These are phyloP conservation scores for Uronychia setigera DNA, from an alignment of 73 alveolate genomes.

Conservation along the genomic window DNA sequence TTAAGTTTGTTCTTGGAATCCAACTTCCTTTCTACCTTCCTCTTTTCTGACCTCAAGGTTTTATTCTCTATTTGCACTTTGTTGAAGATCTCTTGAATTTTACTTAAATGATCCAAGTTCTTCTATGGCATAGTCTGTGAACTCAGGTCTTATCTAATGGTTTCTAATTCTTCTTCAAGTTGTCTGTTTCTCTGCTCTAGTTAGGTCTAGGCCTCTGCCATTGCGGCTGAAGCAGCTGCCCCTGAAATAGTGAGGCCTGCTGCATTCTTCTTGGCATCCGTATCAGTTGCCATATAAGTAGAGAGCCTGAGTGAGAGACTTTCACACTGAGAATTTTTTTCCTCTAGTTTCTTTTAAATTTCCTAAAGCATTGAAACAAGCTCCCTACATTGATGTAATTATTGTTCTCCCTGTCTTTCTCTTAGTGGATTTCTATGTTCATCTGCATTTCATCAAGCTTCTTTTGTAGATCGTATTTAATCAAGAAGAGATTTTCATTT, in stretches of 20 bases:
- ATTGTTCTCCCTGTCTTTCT: constrained; percentile 1
- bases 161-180: constrained; percentile 17
- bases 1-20: constrained; percentile 35
- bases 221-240: constrained; percentile 8
- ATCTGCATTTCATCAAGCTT: constrained; percentile 8
- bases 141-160: constrained; percentile 3
- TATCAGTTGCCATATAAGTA: constrained; percentile 21
- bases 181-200: constrained; percentile 17
- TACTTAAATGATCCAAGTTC: constrained; percentile 26
- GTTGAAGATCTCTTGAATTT: constrained; percentile 37
- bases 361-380: neutral
- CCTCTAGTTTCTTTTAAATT: constrained; percentile 17
- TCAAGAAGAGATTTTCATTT: constrained; percentile 42
- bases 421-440: neutral
- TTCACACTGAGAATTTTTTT: constrained; percentile 20
- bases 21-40: constrained; percentile 32
- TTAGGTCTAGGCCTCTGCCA: constrained; percentile 9
- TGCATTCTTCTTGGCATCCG: constrained; percentile 6
- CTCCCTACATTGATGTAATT: neutral
- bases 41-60: constrained; percentile 7
- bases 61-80: constrained; percentile 49
- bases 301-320: constrained; percentile 5
- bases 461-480: constrained; percentile 37
- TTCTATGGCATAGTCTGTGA: constrained; percentile 1
- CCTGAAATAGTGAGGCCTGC: constrained; percentile 1